phyloP scores from a whole-genome alignment of 2,329 filamentous ascomycete species.

The Colletotrichum sp. region DNA sequence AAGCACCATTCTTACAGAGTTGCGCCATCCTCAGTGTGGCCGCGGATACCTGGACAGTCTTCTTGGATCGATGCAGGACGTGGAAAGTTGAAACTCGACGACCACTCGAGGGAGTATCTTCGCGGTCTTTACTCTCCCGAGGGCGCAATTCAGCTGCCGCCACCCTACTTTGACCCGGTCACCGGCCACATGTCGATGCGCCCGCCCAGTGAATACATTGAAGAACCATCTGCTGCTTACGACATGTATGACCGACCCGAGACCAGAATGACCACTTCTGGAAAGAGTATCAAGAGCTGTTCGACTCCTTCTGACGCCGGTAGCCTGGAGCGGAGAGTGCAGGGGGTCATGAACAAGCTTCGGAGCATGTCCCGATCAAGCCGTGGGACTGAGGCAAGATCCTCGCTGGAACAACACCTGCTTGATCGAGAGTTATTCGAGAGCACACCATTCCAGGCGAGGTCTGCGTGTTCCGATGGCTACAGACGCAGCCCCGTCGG shows the following conservation, averaged over 20 bases:
- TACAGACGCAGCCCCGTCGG: not conserved
- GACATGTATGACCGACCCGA: not conserved
- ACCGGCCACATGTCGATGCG: not conserved
- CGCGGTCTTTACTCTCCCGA: not conserved
- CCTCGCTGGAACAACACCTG: not conserved
- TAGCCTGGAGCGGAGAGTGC: not conserved
- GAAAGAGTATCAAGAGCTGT: not conserved
- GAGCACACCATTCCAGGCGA: not conserved
- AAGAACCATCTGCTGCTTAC: not conserved
- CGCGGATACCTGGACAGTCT: constrained; percentile 10
- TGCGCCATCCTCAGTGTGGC: constrained; percentile 13
- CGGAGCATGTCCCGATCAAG: not conserved
- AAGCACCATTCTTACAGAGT: constrained; percentile 14
- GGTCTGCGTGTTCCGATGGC: not conserved
- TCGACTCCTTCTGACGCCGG: not conserved
- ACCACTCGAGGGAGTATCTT: constrained; percentile 2
- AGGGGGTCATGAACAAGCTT: not conserved
- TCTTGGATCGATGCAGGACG: constrained; percentile 6
- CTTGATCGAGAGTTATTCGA: not conserved
- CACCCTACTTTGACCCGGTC: not conserved
- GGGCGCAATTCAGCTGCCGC: constrained; percentile 3
- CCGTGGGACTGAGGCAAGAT: not conserved
- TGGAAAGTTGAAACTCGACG: not conserved
- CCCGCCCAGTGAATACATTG: not conserved
- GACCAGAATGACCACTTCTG: not conserved